Base-by-base conservation (phyloP, 179 eudicot genomes). In the Spergularia azorica region DNA sequence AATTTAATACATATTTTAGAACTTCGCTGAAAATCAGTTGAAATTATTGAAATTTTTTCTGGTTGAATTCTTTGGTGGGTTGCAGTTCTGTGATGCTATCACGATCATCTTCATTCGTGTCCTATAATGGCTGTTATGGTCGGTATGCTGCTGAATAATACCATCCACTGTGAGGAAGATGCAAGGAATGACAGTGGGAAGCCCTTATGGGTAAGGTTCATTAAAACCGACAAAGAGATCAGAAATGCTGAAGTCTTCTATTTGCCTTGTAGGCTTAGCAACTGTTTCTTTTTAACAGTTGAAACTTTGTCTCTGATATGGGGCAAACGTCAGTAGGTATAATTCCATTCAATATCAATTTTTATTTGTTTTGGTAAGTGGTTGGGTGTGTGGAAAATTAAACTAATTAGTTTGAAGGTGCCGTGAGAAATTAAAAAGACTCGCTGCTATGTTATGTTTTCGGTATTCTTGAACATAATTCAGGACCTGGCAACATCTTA, bases 181-280 rank as follows among this genome's bases (percentile, higher is more conserved):
- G 76, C 86, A 18, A 84, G 86, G 52, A 90, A 82, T 36, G 92
- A 90, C 41, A 91, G 87, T 20, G 96, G 96, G 6, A 85, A 84
- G 12, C 82, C 83, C 0, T 90, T 90, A 95, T 91, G 95, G 97
- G 93, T 88, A 38, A 87, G 81, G 75, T 94, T 92, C 62, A 67
- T 80, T 15, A 43, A 75, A 36, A 90, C 90, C 43, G 66, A 82
- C 16, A 87, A 82, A 73, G 98, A 94, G 75, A 79, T 87, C 14
- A 86, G 97, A 80, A 94, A 85, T 56, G 77, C 88, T 83, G 97
- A 94, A 58, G 90, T 90, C 59, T 92, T 92, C 71, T 88, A 80
- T 56, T 72, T 94, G 62, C 95, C 98, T 41, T 89, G 85, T 60
- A 79, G 72, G 20, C 97, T 93, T 52, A 83, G 84, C 71, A 82